phyloP scores from a whole-genome alignment of 768 basidiomycete genomes.

The Trichaptum fuscoviolaceum region DNA sequence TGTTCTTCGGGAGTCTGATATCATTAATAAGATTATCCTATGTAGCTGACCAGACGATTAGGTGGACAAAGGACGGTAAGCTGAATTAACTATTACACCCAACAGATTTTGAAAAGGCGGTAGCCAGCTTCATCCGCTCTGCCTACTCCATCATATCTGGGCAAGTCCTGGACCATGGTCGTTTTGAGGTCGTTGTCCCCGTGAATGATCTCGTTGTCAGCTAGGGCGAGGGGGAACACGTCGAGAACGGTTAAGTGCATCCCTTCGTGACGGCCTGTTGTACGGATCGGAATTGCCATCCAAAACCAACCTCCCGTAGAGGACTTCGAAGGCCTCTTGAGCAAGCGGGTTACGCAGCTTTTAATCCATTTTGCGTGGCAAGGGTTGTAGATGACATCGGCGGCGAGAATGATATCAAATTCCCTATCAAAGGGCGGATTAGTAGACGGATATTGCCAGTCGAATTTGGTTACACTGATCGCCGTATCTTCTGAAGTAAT shows the following conservation, averaged over 20 bases:
- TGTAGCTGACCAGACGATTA: not conserved
- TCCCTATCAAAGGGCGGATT: slow-evolving; percentile 29
- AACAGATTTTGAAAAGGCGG: slow-evolving; percentile 66
- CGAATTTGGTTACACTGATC: slow-evolving; percentile 47
- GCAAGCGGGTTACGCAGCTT: slow-evolving; percentile 47
- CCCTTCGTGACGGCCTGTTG: slow-evolving; percentile 56
- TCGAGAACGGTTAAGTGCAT: slow-evolving; percentile 51
- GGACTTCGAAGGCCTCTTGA: slow-evolving; percentile 23
- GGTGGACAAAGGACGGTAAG: no score
- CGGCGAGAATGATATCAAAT: slow-evolving; percentile 71
- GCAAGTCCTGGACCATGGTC: slow-evolving; percentile 46
- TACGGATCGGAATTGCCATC: slow-evolving; percentile 67
- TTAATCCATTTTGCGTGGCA: slow-evolving; percentile 67
- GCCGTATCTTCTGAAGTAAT: slow-evolving; percentile 14
- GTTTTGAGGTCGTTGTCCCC: slow-evolving; percentile 29
- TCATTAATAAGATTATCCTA: not conserved
- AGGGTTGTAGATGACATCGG: slow-evolving; percentile 75
- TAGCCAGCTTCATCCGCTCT: slow-evolving; percentile 70
- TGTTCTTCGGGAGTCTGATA: not conserved
- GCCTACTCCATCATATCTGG: slow-evolving; percentile 49
- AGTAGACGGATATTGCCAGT: slow-evolving; percentile 53
- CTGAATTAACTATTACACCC: slow-evolving; percentile 29
- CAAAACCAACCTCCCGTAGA: slow-evolving; percentile 51
- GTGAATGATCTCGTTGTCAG: slow-evolving; percentile 1
- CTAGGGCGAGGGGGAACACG: slow-evolving; percentile 37